Percentiles rank a stretch among this genome's conserved stretches.
These are phyloP conservation scores for Rosa lucieae DNA, from an alignment of 306 rosid species.

Conservation along the genomic window DNA sequence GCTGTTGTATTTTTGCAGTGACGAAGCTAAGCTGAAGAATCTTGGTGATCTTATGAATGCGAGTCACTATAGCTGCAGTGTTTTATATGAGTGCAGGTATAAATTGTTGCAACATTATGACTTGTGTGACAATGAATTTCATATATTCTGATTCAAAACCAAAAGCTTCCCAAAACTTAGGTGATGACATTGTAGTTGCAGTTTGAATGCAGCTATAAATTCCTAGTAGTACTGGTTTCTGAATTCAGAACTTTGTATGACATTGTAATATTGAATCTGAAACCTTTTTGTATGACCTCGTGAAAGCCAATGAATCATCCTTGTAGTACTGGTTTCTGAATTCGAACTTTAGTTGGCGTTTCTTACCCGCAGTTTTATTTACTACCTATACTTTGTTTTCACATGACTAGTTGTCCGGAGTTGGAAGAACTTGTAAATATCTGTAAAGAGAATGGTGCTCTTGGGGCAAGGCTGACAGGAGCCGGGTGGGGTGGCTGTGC, in stretches of 20 bases:
- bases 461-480: slow-evolving; percentile 97
- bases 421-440: slow-evolving; percentile 84
- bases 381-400: slow-evolving; percentile 8
- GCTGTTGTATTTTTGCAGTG: slow-evolving; percentile 51
- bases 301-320: background rate
- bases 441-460: slow-evolving; percentile 67
- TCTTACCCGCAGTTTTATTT: background rate
- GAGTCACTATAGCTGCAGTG: slow-evolving; percentile 94
- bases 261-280: too few species aligned
- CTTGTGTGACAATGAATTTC: background rate
- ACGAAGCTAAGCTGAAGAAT: slow-evolving; percentile 70
- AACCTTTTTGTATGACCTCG: background rate
- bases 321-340: background rate
- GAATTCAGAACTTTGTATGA: too few species aligned
- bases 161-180: background rate
- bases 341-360: background rate
- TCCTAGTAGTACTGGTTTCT: too few species aligned
- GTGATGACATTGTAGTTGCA: background rate
- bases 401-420: slow-evolving; percentile 76
- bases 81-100: slow-evolving; percentile 97
- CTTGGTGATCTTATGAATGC: slow-evolving; percentile 96
- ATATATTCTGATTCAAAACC: background rate
- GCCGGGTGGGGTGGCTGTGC: slow-evolving; percentile 99
- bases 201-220: background rate
- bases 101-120: background rate